A percentile compares a stretch with the other conserved stretches of the same genome.
Evolutionary conservation across 2,329 filamentous ascomycete species (phyloP).

Genomic region (Colletotrichum sp.): DNA sequence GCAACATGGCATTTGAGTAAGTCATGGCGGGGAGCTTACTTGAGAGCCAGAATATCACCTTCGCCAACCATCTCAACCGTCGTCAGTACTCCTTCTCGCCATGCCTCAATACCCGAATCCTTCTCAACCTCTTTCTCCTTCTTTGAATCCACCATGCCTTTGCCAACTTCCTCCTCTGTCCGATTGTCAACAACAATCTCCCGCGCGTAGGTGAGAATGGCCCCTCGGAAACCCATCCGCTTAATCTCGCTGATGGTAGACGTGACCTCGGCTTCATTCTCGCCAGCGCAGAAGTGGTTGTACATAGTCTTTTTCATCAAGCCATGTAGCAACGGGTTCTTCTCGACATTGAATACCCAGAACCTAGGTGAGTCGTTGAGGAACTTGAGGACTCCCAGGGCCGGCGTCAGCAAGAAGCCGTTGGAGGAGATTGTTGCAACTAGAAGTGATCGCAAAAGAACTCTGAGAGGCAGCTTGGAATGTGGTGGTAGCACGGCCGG

Average conservation of each 20-base stretch:
- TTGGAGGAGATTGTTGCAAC: neutral
- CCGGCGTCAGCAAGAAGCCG: neutral
- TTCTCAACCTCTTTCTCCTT: constrained; percentile 51
- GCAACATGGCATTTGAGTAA: neutral
- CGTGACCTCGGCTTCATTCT: constrained; percentile 71
- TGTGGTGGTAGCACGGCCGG: neutral
- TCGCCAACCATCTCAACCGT: constrained; percentile 73
- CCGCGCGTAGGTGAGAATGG: constrained; percentile 83
- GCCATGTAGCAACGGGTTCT: constrained; percentile 72
- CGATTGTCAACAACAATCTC: constrained; percentile 75
- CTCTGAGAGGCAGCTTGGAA: neutral
- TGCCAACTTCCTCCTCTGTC: constrained; percentile 51
- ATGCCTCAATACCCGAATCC: constrained; percentile 66
- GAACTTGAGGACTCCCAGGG: neutral
- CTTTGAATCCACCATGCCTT: constrained; percentile 50
- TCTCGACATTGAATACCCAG: constrained; percentile 67
- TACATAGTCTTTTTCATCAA: constrained; percentile 86
- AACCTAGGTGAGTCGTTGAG: neutral
- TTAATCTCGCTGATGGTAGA: constrained; percentile 70
- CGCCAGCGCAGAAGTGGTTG: constrained; percentile 88
- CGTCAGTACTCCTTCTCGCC: constrained; percentile 76
- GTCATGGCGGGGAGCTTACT: constrained; percentile 42
- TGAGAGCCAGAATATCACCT: constrained; percentile 70
- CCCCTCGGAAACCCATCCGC: constrained; percentile 78
- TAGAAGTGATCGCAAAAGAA: neutral